Conservation (phyloP, 805 yeast species). For the Grigorovia yakushimaensis region DNA sequence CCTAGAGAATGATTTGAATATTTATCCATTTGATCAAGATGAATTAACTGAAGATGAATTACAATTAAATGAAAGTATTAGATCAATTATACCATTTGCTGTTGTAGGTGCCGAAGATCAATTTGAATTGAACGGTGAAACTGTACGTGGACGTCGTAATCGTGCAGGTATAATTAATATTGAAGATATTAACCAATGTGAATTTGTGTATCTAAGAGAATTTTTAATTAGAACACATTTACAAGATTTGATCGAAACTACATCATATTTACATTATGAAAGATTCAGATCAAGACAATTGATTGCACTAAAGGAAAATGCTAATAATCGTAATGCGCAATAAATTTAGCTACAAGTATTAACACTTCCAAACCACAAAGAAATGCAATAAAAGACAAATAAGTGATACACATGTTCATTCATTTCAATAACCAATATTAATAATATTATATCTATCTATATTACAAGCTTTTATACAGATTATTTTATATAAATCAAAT, state of each 20-base stretch:
- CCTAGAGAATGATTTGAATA: constrained; percentile 55
- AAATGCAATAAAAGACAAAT: too few relatives aligned
- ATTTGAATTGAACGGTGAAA: constrained; percentile 64
- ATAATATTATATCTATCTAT: too few relatives aligned
- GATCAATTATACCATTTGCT: constrained; percentile 83
- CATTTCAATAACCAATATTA: too few relatives aligned
- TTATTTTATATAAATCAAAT: too few relatives aligned
- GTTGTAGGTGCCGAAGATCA: constrained; percentile 83
- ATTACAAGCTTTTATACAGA: too few relatives aligned
- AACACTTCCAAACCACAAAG: background rate
- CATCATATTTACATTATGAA: constrained; percentile 82
- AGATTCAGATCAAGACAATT: constrained; percentile 88
- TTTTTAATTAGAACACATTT: constrained; percentile 91
- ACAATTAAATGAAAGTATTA: constrained; percentile 64
- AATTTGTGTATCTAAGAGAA: constrained; percentile 87
- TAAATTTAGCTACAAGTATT: too few relatives aligned
- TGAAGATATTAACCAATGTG: constrained; percentile 92
- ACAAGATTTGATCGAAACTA: constrained; percentile 91
- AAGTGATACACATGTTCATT: too few relatives aligned
- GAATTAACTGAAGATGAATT: constrained; percentile 62
- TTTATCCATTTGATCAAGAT: constrained; percentile 69
- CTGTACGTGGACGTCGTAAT: constrained; percentile 82
- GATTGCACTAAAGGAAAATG: constrained; percentile 86
- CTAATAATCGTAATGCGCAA: constrained; percentile 25
- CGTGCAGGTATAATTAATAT: constrained; percentile 91